Conservation (phyloP, 805 yeast species). For the Vanderwaltozyma verrucispora region DNA sequence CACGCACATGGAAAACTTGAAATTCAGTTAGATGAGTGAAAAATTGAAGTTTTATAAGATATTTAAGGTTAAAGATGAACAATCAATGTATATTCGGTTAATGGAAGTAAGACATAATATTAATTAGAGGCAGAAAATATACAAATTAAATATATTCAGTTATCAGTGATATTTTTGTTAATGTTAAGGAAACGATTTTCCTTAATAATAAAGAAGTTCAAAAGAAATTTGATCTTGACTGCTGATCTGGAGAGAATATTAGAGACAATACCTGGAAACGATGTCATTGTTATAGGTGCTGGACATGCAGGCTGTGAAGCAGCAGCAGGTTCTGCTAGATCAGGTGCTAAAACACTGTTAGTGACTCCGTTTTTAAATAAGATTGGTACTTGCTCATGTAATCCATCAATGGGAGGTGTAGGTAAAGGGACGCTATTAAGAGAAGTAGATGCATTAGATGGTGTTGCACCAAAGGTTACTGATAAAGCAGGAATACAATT, state of each 20-base stretch:
- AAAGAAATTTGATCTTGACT: slow-evolving; percentile 3
- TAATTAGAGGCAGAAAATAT: too few relatives aligned
- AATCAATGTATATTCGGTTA: too few relatives aligned
- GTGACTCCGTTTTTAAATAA: slow-evolving; percentile 67
- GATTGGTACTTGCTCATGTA: slow-evolving; percentile 92
- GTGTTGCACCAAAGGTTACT: slow-evolving; percentile 76
- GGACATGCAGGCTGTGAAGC: slow-evolving; percentile 99
- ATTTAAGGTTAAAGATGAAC: too few relatives aligned
- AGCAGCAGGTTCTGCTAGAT: slow-evolving; percentile 81
- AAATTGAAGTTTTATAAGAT: too few relatives aligned
- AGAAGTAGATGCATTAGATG: slow-evolving; percentile 95
- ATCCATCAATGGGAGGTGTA: slow-evolving; percentile 97
- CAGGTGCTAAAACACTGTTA: slow-evolving; percentile 48
- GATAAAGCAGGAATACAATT: slow-evolving; percentile 91
- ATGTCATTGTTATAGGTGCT: slow-evolving; percentile 84
- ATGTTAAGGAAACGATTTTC: too few relatives aligned
- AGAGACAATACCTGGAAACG: slow-evolving; percentile 7
- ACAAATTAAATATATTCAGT: too few relatives aligned
- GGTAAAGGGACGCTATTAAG: slow-evolving; percentile 90
- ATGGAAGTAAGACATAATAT: too few relatives aligned
- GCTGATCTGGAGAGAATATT: slow-evolving; percentile 8
- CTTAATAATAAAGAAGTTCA: background rate
- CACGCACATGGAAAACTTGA: too few relatives aligned
- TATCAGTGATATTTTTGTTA: too few relatives aligned
- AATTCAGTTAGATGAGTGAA: too few relatives aligned